Evolutionary conservation across 345 rosid species (phyloP).

Genomic region (Litchi chinensis): DNA sequence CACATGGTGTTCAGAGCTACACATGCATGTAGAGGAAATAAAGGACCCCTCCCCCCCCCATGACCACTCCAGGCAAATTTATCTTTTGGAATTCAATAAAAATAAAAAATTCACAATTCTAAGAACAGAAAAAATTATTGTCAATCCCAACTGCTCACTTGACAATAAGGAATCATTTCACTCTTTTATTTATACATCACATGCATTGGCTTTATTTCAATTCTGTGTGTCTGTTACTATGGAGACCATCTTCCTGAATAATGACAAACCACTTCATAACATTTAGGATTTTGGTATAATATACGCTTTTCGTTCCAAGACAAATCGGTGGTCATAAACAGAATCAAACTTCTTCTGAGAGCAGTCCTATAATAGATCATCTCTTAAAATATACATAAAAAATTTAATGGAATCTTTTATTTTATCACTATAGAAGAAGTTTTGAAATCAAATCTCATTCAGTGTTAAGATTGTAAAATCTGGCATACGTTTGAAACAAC

Average conservation of each 20-base stretch:
- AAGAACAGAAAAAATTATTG: neutral
- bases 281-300: neutral
- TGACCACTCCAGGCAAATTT: neutral
- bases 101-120: neutral
- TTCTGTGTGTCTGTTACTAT: neutral
- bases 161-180: conserved; percentile 6
- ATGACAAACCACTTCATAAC: neutral
- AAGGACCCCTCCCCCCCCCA: no score
- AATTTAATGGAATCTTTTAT: no score
- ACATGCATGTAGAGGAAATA: neutral
- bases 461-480: no score
- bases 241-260: conserved; percentile 14
- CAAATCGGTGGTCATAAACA: neutral
- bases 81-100: neutral
- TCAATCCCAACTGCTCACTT: neutral
- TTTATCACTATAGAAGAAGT: neutral
- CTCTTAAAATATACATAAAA: neutral
- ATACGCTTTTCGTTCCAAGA: neutral
- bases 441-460: neutral
- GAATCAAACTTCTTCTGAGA: neutral
- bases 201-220: conserved; percentile 14
- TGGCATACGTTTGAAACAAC: no score
- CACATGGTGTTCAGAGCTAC: conserved; percentile 14
- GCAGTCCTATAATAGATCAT: neutral
- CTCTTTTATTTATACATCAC: conserved; percentile 8